Conservation (phyloP, 495 filamentous ascomycete species). For the Aspergillus conjunctus region DNA sequence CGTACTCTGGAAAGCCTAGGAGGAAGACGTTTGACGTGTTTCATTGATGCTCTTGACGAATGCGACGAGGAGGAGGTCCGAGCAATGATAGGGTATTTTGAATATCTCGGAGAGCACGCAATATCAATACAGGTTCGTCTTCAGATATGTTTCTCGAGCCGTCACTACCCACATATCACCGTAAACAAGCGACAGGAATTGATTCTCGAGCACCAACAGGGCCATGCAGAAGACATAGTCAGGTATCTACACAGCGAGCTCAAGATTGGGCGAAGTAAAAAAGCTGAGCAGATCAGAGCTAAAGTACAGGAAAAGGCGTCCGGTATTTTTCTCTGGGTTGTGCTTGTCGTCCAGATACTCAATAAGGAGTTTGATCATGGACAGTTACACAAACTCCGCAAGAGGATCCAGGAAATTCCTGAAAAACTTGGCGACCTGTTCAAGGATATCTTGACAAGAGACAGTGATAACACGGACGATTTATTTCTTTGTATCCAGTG, state of each 20-base stretch:
- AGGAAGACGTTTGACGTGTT: slow-evolving; percentile 25
- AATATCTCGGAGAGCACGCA: slow-evolving; percentile 31
- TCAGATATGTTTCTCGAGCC: slow-evolving; percentile 48
- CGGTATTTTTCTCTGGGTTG: slow-evolving; percentile 52
- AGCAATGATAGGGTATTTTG: slow-evolving; percentile 41
- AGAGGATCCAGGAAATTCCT: slow-evolving; percentile 37
- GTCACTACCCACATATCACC: slow-evolving; percentile 51
- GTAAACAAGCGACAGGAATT: slow-evolving; percentile 33
- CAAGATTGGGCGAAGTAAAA: slow-evolving; percentile 15
- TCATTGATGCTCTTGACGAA: slow-evolving; percentile 45
- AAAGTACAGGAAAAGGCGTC: slow-evolving; percentile 41
- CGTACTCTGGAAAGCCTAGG: neutral
- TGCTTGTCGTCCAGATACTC: slow-evolving; percentile 45
- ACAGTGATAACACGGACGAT: slow-evolving; percentile 26
- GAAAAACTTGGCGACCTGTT: slow-evolving; percentile 38
- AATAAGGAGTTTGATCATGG: slow-evolving; percentile 38
- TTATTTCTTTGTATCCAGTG: slow-evolving; percentile 37
- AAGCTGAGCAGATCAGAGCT: slow-evolving; percentile 15
- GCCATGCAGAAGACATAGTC: slow-evolving; percentile 29
- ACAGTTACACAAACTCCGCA: slow-evolving; percentile 19
- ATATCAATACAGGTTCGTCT: slow-evolving; percentile 19
- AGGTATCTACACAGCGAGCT: slow-evolving; percentile 29
- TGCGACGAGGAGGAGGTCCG: slow-evolving; percentile 34
- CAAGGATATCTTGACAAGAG: slow-evolving; percentile 38
- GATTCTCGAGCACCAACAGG: slow-evolving; percentile 30